Evolutionary conservation across 202 grass and related monocot species (phyloP).

Genomic region (Brachypodium distachyon): DNA sequence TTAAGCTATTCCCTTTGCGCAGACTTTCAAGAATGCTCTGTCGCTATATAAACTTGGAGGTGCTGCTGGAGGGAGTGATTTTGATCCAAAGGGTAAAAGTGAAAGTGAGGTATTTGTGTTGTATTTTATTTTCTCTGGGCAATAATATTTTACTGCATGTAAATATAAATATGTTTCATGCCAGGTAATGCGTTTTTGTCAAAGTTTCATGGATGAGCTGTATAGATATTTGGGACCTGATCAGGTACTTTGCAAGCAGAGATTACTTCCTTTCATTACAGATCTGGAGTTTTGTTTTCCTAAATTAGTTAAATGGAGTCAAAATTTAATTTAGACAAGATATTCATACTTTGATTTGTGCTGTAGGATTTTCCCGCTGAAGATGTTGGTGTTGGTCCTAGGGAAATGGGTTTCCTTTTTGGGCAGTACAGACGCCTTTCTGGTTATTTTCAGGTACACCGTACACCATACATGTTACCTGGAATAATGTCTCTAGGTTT

Average conservation of each 20-base stretch:
- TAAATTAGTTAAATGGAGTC: conserved; percentile 19
- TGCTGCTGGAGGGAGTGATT: conserved; percentile 96
- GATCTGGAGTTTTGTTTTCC: background rate
- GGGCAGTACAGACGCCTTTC: conserved; percentile 96
- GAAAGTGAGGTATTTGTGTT: conserved; percentile 69
- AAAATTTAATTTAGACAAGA: conserved; percentile 15
- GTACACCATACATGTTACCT: background rate
- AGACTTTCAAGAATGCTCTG: conserved; percentile 95
- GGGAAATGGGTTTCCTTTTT: conserved; percentile 98
- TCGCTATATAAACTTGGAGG: conserved; percentile 98
- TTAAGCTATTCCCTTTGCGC: conserved; percentile 17
- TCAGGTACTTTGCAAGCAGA: conserved; percentile 48
- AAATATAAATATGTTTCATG: conserved; percentile 29
- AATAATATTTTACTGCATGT: conserved; percentile 9
- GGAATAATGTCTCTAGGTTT: background rate
- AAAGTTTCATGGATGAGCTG: conserved; percentile 99
- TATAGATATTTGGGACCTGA: conserved; percentile 96
- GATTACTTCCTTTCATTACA: background rate
- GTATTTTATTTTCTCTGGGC: conserved; percentile 17
- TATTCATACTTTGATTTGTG: conserved; percentile 10
- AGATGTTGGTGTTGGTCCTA: conserved; percentile 94
- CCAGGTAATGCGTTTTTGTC: conserved; percentile 99
- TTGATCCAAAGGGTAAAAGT: conserved; percentile 97
- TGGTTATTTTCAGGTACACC: conserved; percentile 93
- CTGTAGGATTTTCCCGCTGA: conserved; percentile 88